A percentile compares a stretch with the other conserved stretches of the same genome.
These are phyloP conservation scores for Otatea glauca DNA, from an alignment of 176 grass and related monocot genomes.

Conservation along the genomic window DNA sequence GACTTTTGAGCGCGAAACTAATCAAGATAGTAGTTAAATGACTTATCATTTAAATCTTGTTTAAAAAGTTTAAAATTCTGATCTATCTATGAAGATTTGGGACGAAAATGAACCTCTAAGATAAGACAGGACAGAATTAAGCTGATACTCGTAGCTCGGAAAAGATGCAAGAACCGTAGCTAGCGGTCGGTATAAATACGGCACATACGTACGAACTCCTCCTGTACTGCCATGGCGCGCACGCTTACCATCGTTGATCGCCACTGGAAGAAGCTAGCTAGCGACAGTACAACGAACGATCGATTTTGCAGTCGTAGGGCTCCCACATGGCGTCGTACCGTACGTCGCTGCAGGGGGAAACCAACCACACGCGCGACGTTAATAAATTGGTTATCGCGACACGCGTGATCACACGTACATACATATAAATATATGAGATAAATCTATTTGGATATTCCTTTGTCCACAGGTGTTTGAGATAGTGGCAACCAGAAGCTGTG, in stretches of 20 bases:
- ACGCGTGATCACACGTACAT: not conserved
- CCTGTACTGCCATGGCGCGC: no score
- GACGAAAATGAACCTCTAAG: no score
- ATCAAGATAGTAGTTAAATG: not conserved
- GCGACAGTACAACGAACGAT: not conserved
- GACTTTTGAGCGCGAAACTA: not conserved
- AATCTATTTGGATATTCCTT: not conserved
- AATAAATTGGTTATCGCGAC: constrained; percentile 11
- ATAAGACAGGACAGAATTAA: no score
- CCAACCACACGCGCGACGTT: not conserved
- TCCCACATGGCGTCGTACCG: not conserved
- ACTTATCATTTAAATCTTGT: no score
- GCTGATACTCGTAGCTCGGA: not conserved
- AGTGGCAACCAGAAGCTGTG: not conserved
- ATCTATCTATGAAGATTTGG: no score
- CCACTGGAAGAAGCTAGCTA: not conserved
- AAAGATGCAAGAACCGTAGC: not conserved
- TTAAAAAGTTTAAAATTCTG: no score
- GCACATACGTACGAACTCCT: no score
- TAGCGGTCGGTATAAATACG: no score
- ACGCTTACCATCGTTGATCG: no score
- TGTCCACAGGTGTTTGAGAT: constrained; percentile 37
- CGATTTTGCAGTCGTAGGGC: not conserved
- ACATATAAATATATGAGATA: no score
- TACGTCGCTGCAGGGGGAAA: not conserved